Evolutionary conservation across 2,329 filamentous ascomycete species (phyloP).

Genomic region (Fusarium solani-melongenae): DNA sequence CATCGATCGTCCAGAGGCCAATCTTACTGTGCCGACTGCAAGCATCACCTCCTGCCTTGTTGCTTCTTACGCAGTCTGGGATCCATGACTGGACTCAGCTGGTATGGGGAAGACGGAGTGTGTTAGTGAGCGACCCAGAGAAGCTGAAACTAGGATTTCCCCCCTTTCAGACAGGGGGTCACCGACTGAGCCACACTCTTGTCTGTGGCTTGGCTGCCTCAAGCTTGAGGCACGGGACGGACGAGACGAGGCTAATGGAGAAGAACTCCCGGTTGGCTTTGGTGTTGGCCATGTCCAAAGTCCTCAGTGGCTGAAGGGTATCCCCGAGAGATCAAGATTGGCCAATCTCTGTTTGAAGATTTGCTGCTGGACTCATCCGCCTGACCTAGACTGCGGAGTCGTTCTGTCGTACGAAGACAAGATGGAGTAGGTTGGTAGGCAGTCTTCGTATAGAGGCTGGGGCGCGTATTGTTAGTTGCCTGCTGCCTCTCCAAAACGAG

Average conservation of each 20-base stretch:
- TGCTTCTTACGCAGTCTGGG: neutral
- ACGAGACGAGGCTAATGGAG: constrained; percentile 21
- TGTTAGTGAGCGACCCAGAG: constrained; percentile 7
- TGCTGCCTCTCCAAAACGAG: neutral
- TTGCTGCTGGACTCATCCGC: neutral
- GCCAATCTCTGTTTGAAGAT: neutral
- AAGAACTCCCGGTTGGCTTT: constrained; percentile 9
- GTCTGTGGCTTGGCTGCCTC: constrained; percentile 25
- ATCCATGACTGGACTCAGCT: neutral
- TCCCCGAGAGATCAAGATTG: neutral
- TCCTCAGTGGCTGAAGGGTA: neutral
- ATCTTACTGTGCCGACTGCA: constrained; percentile 18
- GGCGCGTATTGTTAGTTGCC: neutral
- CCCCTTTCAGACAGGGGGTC: constrained; percentile 19
- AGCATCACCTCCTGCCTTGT: neutral
- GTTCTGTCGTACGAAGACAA: neutral
- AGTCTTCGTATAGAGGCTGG: neutral
- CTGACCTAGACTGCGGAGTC: neutral
- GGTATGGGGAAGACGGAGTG: neutral
- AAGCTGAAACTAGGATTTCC: constrained; percentile 32
- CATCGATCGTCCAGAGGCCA: constrained; percentile 32
- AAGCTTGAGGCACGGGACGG: neutral
- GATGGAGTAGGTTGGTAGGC: neutral
- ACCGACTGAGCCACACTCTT: constrained; percentile 22
- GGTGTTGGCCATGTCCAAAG: constrained; percentile 4